Conservation (phyloP, 1,139 yeast species). For the Komagataea norvegica region DNA sequence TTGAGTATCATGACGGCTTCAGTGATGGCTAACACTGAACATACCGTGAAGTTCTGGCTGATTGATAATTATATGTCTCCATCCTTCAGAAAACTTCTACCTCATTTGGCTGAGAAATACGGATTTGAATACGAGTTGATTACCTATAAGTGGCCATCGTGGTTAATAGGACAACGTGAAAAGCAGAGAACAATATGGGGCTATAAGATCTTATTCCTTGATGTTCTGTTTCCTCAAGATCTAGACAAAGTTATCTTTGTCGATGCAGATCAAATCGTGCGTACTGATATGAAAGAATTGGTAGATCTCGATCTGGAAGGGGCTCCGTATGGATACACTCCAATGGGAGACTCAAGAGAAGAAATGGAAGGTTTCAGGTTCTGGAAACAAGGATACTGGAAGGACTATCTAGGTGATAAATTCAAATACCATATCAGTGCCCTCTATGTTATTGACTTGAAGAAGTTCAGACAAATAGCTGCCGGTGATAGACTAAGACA, state of each 20-base stretch:
- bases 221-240: slow-evolving; percentile 78
- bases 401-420: slow-evolving; percentile 49
- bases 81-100: slow-evolving; percentile 56
- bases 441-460: slow-evolving; percentile 73
- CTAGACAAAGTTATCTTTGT: slow-evolving; percentile 75
- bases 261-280: slow-evolving; percentile 77
- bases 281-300: slow-evolving; percentile 68
- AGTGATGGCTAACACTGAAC: slow-evolving; percentile 57
- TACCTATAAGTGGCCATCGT: slow-evolving; percentile 86
- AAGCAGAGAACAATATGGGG: slow-evolving; percentile 84
- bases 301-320: slow-evolving; percentile 64
- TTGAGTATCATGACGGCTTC: slow-evolving; percentile 76
- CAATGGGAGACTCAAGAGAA: slow-evolving; percentile 78
- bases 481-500: slow-evolving; percentile 80
- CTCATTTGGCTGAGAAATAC: slow-evolving; percentile 50
- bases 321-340: slow-evolving; percentile 80
- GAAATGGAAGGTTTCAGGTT: slow-evolving; percentile 86
- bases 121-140: slow-evolving; percentile 58
- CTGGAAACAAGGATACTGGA: slow-evolving; percentile 96
- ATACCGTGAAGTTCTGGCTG: slow-evolving; percentile 79
- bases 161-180: slow-evolving; percentile 76
- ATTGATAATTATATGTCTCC: slow-evolving; percentile 77
- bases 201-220: slow-evolving; percentile 78
- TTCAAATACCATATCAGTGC: slow-evolving; percentile 70
- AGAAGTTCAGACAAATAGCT: slow-evolving; percentile 52